Conservation (phyloP, 2,329 filamentous ascomycete species). For the Fusarium oxysporum region DNA sequence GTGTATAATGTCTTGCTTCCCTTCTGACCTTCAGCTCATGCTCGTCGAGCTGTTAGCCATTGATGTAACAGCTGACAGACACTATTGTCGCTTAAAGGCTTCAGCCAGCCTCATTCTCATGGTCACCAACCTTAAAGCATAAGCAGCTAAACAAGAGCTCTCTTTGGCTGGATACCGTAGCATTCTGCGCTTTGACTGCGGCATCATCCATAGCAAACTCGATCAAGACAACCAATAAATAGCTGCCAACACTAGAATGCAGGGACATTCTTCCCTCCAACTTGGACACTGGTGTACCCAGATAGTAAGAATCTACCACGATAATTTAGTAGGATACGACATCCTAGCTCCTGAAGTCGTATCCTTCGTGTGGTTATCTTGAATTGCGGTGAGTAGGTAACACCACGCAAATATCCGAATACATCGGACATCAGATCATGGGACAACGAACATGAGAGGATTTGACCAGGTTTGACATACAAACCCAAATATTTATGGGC, state of each 20-base stretch:
- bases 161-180: background rate
- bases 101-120: slow-evolving; percentile 14
- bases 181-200: slow-evolving; percentile 8
- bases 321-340: background rate
- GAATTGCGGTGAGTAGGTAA: background rate
- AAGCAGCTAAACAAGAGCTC: background rate
- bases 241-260: background rate
- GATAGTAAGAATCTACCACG: background rate
- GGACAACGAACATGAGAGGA: background rate
- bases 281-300: background rate
- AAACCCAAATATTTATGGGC: background rate
- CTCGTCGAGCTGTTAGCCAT: background rate
- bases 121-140: background rate
- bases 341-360: background rate
- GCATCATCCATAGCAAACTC: background rate
- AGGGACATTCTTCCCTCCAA: no score
- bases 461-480: background rate
- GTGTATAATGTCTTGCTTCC: background rate
- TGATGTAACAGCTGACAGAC: background rate
- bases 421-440: background rate
- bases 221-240: background rate
- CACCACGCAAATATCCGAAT: background rate
- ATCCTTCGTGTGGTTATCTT: background rate
- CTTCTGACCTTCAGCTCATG: background rate
- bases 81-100: slow-evolving; percentile 14